Conservation (phyloP, 2,329 filamentous ascomycete species). For the Sporothrix phasma region DNA sequence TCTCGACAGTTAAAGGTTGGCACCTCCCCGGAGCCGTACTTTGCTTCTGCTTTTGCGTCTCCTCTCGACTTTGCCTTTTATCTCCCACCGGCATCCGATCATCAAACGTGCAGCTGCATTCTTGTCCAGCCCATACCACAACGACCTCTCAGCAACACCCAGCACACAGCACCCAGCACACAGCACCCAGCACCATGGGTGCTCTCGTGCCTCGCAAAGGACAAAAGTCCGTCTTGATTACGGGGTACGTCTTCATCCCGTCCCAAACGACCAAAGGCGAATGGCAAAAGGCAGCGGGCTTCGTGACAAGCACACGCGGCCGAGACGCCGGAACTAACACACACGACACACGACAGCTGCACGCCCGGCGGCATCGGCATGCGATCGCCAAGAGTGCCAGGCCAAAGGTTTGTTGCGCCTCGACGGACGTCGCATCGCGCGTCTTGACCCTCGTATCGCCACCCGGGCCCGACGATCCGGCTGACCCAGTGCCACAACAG, state of each 20-base stretch:
- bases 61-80: not conserved
- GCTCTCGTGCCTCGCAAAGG: slow-evolving; percentile 17
- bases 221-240: slow-evolving; percentile 40
- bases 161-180: not conserved
- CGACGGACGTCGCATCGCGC: not conserved
- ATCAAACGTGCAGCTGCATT: not conserved
- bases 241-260: slow-evolving; percentile 30
- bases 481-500: slow-evolving; percentile 22
- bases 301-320: not conserved
- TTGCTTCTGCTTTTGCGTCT: no score
- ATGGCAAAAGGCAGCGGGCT: no score
- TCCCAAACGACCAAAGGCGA: no score
- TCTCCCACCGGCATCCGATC: not conserved
- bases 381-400: slow-evolving; percentile 45
- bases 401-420: slow-evolving; percentile 32
- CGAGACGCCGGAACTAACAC: not conserved
- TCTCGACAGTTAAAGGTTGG: no score
- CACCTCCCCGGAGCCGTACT: no score
- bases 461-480: not conserved
- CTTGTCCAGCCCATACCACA: no score
- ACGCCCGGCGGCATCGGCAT: slow-evolving; percentile 50
- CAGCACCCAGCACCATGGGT: not conserved
- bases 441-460: no score
- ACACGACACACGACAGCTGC: slow-evolving; percentile 31
- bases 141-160: not conserved